Evolutionary conservation across 1,139 yeast species (phyloP).

Genomic region (Geotrichum aggregatum): DNA sequence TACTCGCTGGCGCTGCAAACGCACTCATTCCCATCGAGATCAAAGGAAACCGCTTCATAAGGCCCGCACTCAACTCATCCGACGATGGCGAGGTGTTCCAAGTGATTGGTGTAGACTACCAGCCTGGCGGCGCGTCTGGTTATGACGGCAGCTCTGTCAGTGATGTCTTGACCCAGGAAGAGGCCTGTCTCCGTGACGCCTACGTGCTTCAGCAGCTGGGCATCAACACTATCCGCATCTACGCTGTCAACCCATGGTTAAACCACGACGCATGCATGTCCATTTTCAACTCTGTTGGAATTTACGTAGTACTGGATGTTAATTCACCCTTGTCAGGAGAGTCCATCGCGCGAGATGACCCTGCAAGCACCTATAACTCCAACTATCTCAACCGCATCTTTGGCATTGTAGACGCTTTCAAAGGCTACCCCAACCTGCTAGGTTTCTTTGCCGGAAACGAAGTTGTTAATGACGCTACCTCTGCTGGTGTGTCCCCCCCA

Average conservation of each 20-base stretch:
- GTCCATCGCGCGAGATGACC: constrained; percentile 81
- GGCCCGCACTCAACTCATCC: constrained; percentile 42
- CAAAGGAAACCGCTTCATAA: constrained; percentile 47
- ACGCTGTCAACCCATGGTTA: constrained; percentile 76
- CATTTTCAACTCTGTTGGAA: constrained; percentile 83
- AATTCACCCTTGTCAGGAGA: constrained; percentile 77
- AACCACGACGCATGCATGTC: constrained; percentile 92
- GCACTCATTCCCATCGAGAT: constrained; percentile 48
- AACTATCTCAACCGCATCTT: constrained; percentile 72
- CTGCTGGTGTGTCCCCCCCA: constrained; percentile 49
- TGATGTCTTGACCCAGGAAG: constrained; percentile 74
- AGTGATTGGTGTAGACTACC: constrained; percentile 63
- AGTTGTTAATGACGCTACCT: constrained; percentile 70
- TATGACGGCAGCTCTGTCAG: constrained; percentile 44
- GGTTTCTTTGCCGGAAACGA: constrained; percentile 97
- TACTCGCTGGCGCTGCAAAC: constrained; percentile 19
- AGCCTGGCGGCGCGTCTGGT: constrained; percentile 68
- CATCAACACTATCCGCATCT: constrained; percentile 80
- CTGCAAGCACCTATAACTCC: constrained; percentile 74
- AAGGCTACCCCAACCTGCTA: constrained; percentile 78
- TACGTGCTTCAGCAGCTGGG: constrained; percentile 70
- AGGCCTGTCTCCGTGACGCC: constrained; percentile 75
- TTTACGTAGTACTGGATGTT: constrained; percentile 83
- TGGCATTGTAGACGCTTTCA: constrained; percentile 75
- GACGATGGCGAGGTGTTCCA: constrained; percentile 49